Evolutionary conservation across 164 flowering plant genomes (phyloP).

Genomic region (Echeveria elegans): DNA sequence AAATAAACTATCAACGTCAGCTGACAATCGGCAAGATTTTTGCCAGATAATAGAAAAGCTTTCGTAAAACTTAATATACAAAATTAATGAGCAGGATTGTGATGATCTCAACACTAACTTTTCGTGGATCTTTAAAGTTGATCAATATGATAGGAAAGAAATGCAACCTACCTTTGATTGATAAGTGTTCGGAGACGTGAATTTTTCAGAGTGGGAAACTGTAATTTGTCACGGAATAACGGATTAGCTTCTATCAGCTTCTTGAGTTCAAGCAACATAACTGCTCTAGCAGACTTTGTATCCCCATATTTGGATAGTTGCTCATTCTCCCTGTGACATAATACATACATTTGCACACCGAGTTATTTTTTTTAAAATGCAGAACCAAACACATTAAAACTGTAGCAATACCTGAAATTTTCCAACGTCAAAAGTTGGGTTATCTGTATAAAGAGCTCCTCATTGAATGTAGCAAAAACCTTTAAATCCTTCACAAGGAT

Average conservation of each 20-base stretch:
- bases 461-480: conserved; percentile 74
- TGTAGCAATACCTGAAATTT: conserved; percentile 62
- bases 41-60: background rate
- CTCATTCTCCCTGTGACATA: conserved; percentile 57
- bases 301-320: conserved; percentile 83
- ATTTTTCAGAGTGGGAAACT: conserved; percentile 60
- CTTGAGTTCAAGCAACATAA: conserved; percentile 70
- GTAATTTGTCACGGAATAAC: conserved; percentile 70
- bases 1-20: background rate
- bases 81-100: background rate
- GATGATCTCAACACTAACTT: background rate
- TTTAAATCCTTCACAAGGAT: conserved; percentile 76
- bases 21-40: background rate
- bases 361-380: background rate
- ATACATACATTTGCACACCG: background rate
- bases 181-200: conserved; percentile 73
- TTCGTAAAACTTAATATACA: background rate
- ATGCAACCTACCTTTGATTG: conserved; percentile 56
- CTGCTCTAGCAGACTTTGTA: conserved; percentile 72
- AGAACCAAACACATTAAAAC: background rate
- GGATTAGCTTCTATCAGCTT: conserved; percentile 89
- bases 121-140: too few species aligned
- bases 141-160: background rate
- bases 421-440: conserved; percentile 75
- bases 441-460: conserved; percentile 77